Evolutionary conservation across 75 land plant species (phyloP).

Genomic region (Selaginella moellendorffii): DNA sequence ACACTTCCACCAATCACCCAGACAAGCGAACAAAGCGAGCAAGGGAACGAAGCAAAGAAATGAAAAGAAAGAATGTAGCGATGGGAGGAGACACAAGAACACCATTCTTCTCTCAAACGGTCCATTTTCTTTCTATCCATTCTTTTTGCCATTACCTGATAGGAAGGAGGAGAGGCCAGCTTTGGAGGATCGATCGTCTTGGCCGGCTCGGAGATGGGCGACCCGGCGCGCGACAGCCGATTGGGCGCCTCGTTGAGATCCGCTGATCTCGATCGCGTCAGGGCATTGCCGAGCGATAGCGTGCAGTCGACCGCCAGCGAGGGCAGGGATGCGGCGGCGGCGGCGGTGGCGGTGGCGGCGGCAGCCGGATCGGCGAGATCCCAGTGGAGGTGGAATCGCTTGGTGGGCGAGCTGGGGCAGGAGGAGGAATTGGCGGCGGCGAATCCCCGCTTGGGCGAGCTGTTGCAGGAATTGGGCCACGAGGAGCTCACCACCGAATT

Average conservation of each 20-base stretch:
- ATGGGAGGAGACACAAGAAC: too few relatives aligned
- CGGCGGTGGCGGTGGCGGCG: too few relatives aligned
- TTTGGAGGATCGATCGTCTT: neutral
- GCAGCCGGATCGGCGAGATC: too few relatives aligned
- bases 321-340: too few relatives aligned
- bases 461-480: neutral
- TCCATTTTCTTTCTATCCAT: too few relatives aligned
- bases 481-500: neutral
- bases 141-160: too few relatives aligned
- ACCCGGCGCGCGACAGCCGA: neutral
- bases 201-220: neutral
- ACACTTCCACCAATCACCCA: too few relatives aligned
- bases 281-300: slow-evolving; percentile 49
- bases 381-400: slow-evolving; percentile 6
- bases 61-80: too few relatives aligned
- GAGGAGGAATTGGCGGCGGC: slow-evolving; percentile 20
- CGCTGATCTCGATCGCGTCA: slow-evolving; percentile 19
- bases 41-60: too few relatives aligned
- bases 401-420: slow-evolving; percentile 10
- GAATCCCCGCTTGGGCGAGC: neutral
- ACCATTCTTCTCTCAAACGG: too few relatives aligned
- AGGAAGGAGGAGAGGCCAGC: too few relatives aligned
- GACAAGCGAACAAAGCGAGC: too few relatives aligned
- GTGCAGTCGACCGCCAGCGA: slow-evolving; percentile 82
- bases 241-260: neutral